Base-by-base conservation (phyloP, 441 rosid species). In the Arabidopsis hybrid region DNA sequence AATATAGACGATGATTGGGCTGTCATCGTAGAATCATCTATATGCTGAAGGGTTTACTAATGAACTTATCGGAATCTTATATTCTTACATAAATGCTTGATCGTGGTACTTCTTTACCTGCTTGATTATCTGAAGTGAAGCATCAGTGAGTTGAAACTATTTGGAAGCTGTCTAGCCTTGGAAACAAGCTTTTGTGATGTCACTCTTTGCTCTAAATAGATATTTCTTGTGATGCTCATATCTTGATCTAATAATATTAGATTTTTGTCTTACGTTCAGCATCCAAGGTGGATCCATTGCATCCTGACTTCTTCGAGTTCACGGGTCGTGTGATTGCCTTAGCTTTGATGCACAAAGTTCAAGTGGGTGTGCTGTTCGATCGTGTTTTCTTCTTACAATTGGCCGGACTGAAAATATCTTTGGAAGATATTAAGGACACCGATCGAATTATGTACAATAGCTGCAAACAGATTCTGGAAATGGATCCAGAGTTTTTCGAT, bases 311-410 rank as follows among this genome's bases (percentile, higher is more conserved):
- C 86, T 95, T 89, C 79, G 79, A 73, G 69, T 95, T 95, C 66
- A 83, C 95, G 59, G 99, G 99, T 35, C 90, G 98, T 43, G 86
- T 95, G 70, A 84, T 91, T 73, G 97, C 91, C 2, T 81, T 95
- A 69, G 93, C 99, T 47, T 74, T 95, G 83, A 87, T 90, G 96
- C 93, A 92, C 80, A 89, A 86, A 83, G 90, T 92, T 58, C 99
- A 95, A 89, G 87, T 95, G 4, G 98, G 97, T 34, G 77, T 95
- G 69, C 89, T 88, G 70, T 79, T 95, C 73, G 98, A 95, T 76
- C 94, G 92, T 62, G 90, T 86, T 17, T 91, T 95, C 83, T 93
- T 86, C 83, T 70, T 79, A 74, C 98, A 85, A 80, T 81, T 95
- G 84, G 92, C 95, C 38, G 93, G 89, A 69, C 70, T 7, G 60